Evolutionary conservation across 2,329 filamentous ascomycete species (phyloP).

Genomic region (Knufia petricola): DNA sequence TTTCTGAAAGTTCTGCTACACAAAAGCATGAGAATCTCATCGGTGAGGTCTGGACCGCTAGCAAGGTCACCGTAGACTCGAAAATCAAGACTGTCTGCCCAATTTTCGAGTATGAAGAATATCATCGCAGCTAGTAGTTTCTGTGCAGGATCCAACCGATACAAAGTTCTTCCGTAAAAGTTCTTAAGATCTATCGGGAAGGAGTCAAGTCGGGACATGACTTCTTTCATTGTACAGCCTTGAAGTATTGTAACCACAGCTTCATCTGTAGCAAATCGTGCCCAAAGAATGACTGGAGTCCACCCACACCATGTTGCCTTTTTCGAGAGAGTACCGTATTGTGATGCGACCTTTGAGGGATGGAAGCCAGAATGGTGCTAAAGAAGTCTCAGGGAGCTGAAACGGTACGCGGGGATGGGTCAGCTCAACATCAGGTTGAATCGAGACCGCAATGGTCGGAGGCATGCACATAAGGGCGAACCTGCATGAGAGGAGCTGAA

Average conservation of each 20-base stretch:
- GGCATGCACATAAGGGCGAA: no score
- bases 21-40: background rate
- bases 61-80: background rate
- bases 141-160: background rate
- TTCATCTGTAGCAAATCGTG: background rate
- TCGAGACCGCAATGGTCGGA: no score
- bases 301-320: no score
- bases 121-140: background rate
- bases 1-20: background rate
- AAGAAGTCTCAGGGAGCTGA: no score
- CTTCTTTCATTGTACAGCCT: background rate
- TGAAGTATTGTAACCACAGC: background rate
- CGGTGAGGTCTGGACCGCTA: background rate
- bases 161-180: constrained; percentile 1
- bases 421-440: no score
- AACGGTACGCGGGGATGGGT: no score
- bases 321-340: no score
- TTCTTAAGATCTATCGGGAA: constrained; percentile 1
- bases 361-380: no score
- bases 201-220: background rate
- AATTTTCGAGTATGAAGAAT: background rate
- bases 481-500: no score
- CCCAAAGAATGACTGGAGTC: constrained; percentile 7
- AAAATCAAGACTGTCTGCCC: background rate
- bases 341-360: no score